A percentile compares a stretch with the other conserved stretches of the same genome.
phyloP scores from a whole-genome alignment of 73 alveolate species.

The Paramecium caudatum region DNA sequence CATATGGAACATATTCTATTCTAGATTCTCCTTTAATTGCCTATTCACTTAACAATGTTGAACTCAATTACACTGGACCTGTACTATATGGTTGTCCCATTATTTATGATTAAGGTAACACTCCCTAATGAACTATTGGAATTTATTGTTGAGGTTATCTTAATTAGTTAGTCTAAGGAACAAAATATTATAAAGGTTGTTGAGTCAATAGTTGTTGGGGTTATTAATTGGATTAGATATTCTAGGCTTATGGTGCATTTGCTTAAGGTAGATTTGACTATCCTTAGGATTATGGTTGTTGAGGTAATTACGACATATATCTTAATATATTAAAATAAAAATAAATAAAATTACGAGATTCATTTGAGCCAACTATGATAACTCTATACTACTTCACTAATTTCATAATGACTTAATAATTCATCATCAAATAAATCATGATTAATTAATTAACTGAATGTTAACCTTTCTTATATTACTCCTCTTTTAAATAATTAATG shows the following conservation, averaged over 20 bases:
- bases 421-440: slow-evolving; percentile 69
- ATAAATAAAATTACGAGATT: background rate
- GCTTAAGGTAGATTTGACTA: slow-evolving; percentile 17
- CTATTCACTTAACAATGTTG: slow-evolving; percentile 4
- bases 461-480: slow-evolving; percentile 6
- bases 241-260: background rate
- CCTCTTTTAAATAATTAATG: slow-evolving; percentile 33
- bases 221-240: background rate
- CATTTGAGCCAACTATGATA: slow-evolving; percentile 9
- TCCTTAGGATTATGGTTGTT: too few species aligned
- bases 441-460: slow-evolving; percentile 31
- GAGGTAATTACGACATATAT: too few species aligned
- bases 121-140: slow-evolving; percentile 7
- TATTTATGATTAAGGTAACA: background rate
- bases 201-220: background rate
- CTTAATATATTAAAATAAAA: background rate
- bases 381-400: slow-evolving; percentile 11
- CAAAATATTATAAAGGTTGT: background rate
- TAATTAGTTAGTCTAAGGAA: slow-evolving; percentile 2
- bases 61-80: slow-evolving; percentile 54
- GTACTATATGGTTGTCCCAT: slow-evolving; percentile 4
- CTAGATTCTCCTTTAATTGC: slow-evolving; percentile 76
- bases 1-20: slow-evolving; percentile 75
- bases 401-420: slow-evolving; percentile 11
- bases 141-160: background rate